phyloP scores from a whole-genome alignment of 257 asterid genomes.

The Rehmannia glutinosa region DNA sequence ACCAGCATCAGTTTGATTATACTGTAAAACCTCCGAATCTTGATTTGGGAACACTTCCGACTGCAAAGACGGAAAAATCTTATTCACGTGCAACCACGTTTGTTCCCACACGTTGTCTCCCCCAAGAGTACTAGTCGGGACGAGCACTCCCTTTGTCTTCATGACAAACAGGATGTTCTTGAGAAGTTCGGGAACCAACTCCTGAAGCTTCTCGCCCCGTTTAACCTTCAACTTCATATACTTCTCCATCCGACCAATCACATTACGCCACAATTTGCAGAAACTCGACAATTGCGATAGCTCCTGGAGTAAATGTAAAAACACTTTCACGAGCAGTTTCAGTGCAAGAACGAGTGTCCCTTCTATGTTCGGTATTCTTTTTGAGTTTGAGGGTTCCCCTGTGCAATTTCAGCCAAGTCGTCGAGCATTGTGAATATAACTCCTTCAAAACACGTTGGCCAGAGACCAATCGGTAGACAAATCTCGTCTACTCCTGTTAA shows the following conservation, averaged over 20 bases:
- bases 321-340: constrained; percentile 69
- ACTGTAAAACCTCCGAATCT: constrained; percentile 31
- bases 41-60: constrained; percentile 64
- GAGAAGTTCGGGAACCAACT: constrained; percentile 78
- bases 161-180: constrained; percentile 73
- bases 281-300: constrained; percentile 62
- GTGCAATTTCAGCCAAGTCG: constrained; percentile 81
- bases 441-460: constrained; percentile 88
- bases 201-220: constrained; percentile 81
- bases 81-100: constrained; percentile 91
- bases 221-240: constrained; percentile 72
- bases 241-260: constrained; percentile 81
- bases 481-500: constrained; percentile 69
- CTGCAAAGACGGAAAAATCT: constrained; percentile 67
- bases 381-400: constrained; percentile 82
- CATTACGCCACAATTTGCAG: constrained; percentile 88
- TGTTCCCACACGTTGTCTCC: constrained; percentile 95
- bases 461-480: constrained; percentile 49
- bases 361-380: constrained; percentile 87
- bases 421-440: constrained; percentile 87
- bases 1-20: constrained; percentile 21
- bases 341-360: constrained; percentile 81
- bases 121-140: constrained; percentile 72
- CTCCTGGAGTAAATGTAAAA: constrained; percentile 46
- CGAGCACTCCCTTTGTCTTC: constrained; percentile 79